Evolutionary conservation across 768 basidiomycete species (phyloP).

Genomic region (Cyclocybe cylindracea): DNA sequence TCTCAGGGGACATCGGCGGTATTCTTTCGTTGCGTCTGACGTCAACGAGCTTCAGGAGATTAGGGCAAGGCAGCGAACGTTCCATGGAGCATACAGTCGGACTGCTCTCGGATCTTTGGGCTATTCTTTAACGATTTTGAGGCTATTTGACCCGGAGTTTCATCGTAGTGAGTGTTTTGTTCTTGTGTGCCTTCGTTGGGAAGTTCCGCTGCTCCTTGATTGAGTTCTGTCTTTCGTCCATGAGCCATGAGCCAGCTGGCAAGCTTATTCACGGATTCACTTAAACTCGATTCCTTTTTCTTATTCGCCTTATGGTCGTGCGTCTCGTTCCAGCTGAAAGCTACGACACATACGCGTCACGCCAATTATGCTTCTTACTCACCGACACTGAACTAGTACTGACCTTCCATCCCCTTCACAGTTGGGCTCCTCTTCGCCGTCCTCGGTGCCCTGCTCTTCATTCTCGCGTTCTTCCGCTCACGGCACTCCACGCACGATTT

Average conservation of each 20-base stretch:
- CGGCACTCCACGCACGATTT: slow-evolving; percentile 76
- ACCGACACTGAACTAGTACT: background rate
- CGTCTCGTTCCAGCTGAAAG: background rate
- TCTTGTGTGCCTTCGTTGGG: background rate
- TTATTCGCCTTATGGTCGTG: too few relatives aligned
- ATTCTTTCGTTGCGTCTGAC: slow-evolving; percentile 56
- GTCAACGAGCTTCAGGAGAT: slow-evolving; percentile 69
- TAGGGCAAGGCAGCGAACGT: slow-evolving; percentile 79
- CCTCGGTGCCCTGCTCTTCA: slow-evolving; percentile 60
- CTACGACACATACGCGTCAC: background rate
- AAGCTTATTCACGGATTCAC: too few relatives aligned
- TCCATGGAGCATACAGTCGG: slow-evolving; percentile 79
- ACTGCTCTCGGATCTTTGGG: slow-evolving; percentile 75
- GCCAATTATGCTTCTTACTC: background rate
- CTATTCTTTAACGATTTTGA: slow-evolving; percentile 71
- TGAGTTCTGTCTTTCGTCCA: too few relatives aligned
- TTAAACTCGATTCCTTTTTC: too few relatives aligned
- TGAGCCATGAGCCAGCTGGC: too few relatives aligned
- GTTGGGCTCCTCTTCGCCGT: slow-evolving; percentile 66
- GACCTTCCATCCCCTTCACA: slow-evolving; percentile 12
- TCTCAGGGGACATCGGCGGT: slow-evolving; percentile 32
- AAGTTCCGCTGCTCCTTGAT: too few relatives aligned
- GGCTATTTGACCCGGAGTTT: slow-evolving; percentile 78
- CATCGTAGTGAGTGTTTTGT: slow-evolving; percentile 58
- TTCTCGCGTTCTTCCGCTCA: slow-evolving; percentile 59